Percentiles rank a stretch among this genome's conserved stretches.
Evolutionary conservation across 495 filamentous ascomycete species (phyloP).

Genomic region (Aspergillus cavernicola): DNA sequence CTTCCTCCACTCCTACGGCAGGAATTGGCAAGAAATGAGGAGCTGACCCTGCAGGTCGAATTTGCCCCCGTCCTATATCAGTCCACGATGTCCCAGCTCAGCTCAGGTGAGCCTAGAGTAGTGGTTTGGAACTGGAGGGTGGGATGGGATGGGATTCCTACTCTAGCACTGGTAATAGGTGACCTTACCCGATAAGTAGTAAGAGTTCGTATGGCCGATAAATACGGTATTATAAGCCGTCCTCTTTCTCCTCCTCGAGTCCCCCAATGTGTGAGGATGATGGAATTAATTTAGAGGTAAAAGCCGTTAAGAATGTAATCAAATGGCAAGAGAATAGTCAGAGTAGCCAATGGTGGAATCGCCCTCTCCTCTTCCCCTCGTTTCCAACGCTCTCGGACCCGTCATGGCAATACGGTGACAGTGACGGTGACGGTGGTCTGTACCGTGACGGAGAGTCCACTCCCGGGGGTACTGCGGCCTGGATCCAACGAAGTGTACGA

Average conservation of each 20-base stretch:
- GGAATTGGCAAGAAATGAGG: background rate
- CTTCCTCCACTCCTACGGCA: background rate
- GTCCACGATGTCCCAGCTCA: too few relatives aligned
- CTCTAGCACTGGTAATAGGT: background rate
- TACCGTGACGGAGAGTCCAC: slow-evolving; percentile 1
- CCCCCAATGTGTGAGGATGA: too few relatives aligned
- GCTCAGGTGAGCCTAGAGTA: background rate
- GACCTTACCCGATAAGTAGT: background rate
- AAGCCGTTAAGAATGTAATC: too few relatives aligned
- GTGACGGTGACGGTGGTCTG: too few relatives aligned
- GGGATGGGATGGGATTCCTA: background rate
- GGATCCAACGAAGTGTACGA: slow-evolving; percentile 2
- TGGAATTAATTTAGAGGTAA: too few relatives aligned
- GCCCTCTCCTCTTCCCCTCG: slow-evolving; percentile 2
- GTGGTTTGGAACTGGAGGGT: background rate
- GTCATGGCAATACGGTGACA: slow-evolving; percentile 1
- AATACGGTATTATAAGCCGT: background rate
- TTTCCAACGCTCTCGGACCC: slow-evolving; percentile 16
- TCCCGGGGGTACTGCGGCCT: slow-evolving; percentile 10
- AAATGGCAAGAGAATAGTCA: too few relatives aligned
- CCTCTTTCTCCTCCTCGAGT: background rate
- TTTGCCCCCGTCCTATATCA: slow-evolving; percentile 1
- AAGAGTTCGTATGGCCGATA: background rate
- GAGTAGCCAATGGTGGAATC: too few relatives aligned
- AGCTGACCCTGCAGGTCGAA: background rate